Conservation (phyloP, 768 basidiomycete species). For the Suillus subaureus region DNA sequence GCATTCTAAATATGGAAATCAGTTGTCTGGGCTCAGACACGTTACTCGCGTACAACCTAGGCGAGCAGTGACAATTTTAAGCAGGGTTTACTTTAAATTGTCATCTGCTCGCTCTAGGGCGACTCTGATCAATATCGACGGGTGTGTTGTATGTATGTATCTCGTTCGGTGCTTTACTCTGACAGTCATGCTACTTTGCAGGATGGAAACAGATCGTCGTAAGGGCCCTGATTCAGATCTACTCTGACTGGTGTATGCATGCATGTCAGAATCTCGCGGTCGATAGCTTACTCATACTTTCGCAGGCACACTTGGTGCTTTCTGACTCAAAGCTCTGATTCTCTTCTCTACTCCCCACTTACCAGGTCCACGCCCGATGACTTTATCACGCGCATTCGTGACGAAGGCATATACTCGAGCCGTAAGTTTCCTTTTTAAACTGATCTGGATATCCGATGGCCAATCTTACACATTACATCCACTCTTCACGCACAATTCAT, state of each 20-base stretch:
- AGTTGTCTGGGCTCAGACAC: not conserved
- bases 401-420: not conserved
- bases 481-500: not conserved
- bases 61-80: not conserved
- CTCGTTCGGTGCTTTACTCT: not conserved
- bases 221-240: not conserved
- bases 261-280: not conserved
- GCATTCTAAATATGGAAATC: not conserved
- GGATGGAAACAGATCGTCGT: not conserved
- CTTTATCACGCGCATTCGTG: not conserved
- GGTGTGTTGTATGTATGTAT: not conserved
- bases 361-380: not conserved
- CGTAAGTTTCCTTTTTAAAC: not conserved
- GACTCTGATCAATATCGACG: too few relatives aligned
- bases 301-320: not conserved
- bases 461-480: not conserved
- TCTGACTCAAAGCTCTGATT: not conserved
- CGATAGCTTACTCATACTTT: not conserved
- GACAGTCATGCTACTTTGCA: not conserved
- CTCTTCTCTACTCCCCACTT: not conserved
- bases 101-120: too few relatives aligned
- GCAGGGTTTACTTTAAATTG: too few relatives aligned
- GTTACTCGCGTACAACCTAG: not conserved
- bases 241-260: not conserved
- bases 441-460: too few relatives aligned